Conservation (phyloP, 305 asterid species). For the Caryopteris hybrid region DNA sequence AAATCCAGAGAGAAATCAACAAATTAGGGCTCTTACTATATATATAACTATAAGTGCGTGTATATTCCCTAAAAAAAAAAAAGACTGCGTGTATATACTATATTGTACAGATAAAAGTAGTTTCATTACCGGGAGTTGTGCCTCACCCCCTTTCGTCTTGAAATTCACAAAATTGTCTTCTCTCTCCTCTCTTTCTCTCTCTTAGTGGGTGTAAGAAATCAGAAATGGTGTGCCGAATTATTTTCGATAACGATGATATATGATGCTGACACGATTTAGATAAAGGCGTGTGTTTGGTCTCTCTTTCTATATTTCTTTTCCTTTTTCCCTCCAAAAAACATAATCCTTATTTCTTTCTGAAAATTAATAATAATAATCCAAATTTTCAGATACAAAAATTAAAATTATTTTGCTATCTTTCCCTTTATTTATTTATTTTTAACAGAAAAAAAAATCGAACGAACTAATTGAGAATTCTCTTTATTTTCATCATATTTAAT, state of each 20-base stretch:
- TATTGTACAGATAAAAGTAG: neutral
- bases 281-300: constrained; percentile 48
- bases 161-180: constrained; percentile 31
- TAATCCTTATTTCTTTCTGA: neutral
- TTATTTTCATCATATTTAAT: too few relatives aligned
- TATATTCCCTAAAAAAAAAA: too few relatives aligned
- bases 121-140: constrained; percentile 45
- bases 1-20: neutral
- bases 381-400: too few relatives aligned
- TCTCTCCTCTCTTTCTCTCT: neutral
- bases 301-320: constrained; percentile 13
- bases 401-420: too few relatives aligned
- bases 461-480: too few relatives aligned
- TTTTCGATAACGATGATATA: neutral
- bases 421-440: too few relatives aligned
- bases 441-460: too few relatives aligned
- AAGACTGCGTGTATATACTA: neutral
- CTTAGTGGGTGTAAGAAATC: neutral
- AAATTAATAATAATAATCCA: too few relatives aligned
- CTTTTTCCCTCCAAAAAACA: neutral
- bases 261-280: constrained; percentile 15
- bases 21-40: constrained; percentile 15
- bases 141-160: constrained; percentile 49
- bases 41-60: neutral
- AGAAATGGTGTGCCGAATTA: constrained; percentile 1